phyloP scores from a whole-genome alignment of 306 rosid genomes.

The Ziziphus jujuba region DNA sequence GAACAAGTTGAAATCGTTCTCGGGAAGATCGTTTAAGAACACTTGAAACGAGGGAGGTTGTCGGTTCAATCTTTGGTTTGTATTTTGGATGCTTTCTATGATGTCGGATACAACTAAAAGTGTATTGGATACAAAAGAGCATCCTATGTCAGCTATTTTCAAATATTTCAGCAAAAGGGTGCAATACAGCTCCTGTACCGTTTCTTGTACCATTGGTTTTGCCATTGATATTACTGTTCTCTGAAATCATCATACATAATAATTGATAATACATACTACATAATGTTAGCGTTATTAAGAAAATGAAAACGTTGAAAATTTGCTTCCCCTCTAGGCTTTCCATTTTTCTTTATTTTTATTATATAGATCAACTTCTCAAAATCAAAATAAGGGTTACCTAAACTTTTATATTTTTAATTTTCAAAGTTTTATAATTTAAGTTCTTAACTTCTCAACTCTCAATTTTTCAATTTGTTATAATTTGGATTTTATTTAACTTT shows the following conservation, averaged over 20 bases:
- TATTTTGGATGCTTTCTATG: not conserved
- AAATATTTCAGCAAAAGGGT: slow-evolving; percentile 13
- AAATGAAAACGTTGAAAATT: too few relatives aligned
- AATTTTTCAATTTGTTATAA: too few relatives aligned
- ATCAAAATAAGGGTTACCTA: too few relatives aligned
- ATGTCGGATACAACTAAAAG: slow-evolving; percentile 12
- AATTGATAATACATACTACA: too few relatives aligned
- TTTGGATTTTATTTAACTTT: too few relatives aligned
- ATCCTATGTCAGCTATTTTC: slow-evolving; percentile 42
- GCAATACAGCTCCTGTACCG: slow-evolving; percentile 9
- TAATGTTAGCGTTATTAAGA: too few relatives aligned
- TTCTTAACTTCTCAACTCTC: too few relatives aligned
- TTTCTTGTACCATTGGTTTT: slow-evolving; percentile 23
- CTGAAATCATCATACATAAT: not conserved
- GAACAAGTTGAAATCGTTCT: slow-evolving; percentile 50
- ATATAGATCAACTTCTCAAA: too few relatives aligned
- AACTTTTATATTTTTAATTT: too few relatives aligned
- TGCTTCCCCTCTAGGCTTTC: too few relatives aligned
- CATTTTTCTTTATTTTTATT: too few relatives aligned
- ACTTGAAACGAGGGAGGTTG: slow-evolving; percentile 22
- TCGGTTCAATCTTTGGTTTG: not conserved
- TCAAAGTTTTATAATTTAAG: too few relatives aligned
- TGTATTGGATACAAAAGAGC: slow-evolving; percentile 38
- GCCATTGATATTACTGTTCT: slow-evolving; percentile 4
- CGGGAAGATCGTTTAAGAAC: slow-evolving; percentile 44